These are phyloP conservation scores for Cercospora janseana DNA, from an alignment of 2,329 filamentous ascomycete species.

Conservation along the genomic window DNA sequence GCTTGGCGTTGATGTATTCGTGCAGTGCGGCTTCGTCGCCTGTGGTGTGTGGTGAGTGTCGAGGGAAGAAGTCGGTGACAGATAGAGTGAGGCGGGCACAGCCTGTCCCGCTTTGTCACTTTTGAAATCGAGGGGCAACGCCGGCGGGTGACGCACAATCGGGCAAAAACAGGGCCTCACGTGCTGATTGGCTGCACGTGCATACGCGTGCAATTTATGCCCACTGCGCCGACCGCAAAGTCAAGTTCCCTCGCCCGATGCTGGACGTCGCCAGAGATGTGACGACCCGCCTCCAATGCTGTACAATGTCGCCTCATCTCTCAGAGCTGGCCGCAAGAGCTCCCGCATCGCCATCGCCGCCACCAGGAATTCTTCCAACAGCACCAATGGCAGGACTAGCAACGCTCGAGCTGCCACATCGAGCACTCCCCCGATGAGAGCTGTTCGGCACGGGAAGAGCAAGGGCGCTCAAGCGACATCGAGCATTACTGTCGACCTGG, in stretches of 20 bases:
- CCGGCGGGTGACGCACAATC: slow-evolving; percentile 3
- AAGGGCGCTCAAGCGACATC: no score
- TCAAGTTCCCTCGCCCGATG: no score
- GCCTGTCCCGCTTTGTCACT: slow-evolving; percentile 1
- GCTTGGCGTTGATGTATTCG: slow-evolving; percentile 23
- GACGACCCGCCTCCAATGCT: background rate
- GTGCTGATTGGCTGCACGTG: background rate
- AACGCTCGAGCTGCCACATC: background rate
- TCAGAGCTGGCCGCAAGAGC: background rate
- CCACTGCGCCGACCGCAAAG: no score
- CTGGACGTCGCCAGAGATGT: no score
- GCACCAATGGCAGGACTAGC: background rate
- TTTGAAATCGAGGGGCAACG: background rate
- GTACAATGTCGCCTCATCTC: background rate
- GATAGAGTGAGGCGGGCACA: slow-evolving; percentile 7
- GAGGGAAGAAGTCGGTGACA: slow-evolving; percentile 2
- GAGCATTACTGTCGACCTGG: slow-evolving; percentile 7
- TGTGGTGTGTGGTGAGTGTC: slow-evolving; percentile 11
- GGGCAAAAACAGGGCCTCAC: background rate
- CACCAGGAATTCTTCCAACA: background rate
- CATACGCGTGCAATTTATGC: no score
- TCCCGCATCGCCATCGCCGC: background rate
- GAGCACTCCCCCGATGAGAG: no score
- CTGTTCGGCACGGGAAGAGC: no score
- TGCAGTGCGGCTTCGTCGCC: slow-evolving; percentile 32